Evolutionary conservation across 2,329 filamentous ascomycete species (phyloP), one percentile per base, ranked within the genome.

Genomic region (Monosporascus sp.): DNA sequence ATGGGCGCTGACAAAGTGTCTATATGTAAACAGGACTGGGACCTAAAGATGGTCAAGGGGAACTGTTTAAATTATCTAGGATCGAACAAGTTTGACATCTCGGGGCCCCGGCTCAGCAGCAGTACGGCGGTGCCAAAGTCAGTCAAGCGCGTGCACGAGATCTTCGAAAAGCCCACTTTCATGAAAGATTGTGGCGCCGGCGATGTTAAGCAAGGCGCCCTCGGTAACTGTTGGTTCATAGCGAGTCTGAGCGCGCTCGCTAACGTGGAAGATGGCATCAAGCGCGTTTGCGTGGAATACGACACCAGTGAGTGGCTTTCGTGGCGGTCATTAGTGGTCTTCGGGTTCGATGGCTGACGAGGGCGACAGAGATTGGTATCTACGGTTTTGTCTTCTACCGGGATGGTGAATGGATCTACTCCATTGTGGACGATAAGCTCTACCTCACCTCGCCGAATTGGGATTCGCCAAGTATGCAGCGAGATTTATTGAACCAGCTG

Each of bases 341-440:
- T 22, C 17, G 9, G 7, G 22, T 35, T 50, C 25, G 20, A 47
- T 57, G 39, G 67, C 72, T 77, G 54, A 75, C 71, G 39, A 68
- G 72, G 50, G 73, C 70, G 56, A 75, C 80, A 71, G 77, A 80
- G 58, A 85, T 94, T 49, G 90, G 90, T 8, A 90, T 95, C 3
- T 96, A 95, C 63, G 90, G 90, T 1, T 96, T 96, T 64, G 89
- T 95, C 48, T 95, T 96, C 67, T 89, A 88, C 67, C 77, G 90
- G 66, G 90, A 96, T 64, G 90, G 90, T 50, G 89, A 94, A 70
- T 96, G 90, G 91, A 88, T 93, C 53, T 90, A 91, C 62, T 91
- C 89, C 54, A 92, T 96, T 57, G 85, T 96, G 54, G 91, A 96
- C 65, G 91, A 96, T 70, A 95, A 95, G 71, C 78, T 96, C 3